Percentiles rank a stretch among this genome's conserved stretches.
These are phyloP conservation scores for Astrephomene gubernaculifera DNA, from an alignment of 139 green algal species.

Conservation along the genomic window DNA sequence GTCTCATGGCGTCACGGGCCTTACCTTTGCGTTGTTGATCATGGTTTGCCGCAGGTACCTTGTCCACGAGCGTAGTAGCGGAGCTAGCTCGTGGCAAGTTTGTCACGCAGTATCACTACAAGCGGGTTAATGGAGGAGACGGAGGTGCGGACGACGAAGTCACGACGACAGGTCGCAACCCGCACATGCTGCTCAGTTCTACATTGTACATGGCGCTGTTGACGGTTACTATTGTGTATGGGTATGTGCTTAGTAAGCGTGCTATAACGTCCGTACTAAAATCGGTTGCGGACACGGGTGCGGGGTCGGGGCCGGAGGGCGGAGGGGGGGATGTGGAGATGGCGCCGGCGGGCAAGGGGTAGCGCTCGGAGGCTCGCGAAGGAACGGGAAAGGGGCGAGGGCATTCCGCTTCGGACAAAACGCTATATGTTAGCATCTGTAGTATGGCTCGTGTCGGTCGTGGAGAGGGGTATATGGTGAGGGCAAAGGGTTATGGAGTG, in stretches of 20 bases:
- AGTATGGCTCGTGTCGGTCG: too few relatives aligned
- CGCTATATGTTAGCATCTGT: too few relatives aligned
- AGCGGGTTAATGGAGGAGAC: background rate
- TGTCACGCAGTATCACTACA: constrained; percentile 12
- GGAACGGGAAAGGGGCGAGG: background rate
- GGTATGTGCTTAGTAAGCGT: constrained; percentile 56
- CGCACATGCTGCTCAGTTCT: constrained; percentile 12
- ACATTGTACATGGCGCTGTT: constrained; percentile 47
- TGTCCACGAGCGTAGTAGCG: constrained; percentile 28
- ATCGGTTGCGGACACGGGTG: constrained; percentile 24
- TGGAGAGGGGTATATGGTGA: too few relatives aligned
- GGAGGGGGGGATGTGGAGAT: constrained; percentile 17
- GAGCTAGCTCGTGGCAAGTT: constrained; percentile 42
- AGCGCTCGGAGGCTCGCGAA: background rate
- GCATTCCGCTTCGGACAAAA: too few relatives aligned
- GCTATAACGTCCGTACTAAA: constrained; percentile 53
- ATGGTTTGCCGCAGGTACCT: background rate
- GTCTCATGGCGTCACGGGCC: too few relatives aligned
- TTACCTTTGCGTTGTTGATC: background rate
- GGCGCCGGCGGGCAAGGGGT: background rate
- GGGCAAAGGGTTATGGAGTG: too few relatives aligned
- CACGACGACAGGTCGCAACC: background rate
- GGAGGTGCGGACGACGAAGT: too few relatives aligned
- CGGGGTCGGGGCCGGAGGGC: background rate
- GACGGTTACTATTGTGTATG: constrained; percentile 53